Base-by-base conservation (phyloP, 257 asterid genomes). In the Eustoma russellianum region DNA sequence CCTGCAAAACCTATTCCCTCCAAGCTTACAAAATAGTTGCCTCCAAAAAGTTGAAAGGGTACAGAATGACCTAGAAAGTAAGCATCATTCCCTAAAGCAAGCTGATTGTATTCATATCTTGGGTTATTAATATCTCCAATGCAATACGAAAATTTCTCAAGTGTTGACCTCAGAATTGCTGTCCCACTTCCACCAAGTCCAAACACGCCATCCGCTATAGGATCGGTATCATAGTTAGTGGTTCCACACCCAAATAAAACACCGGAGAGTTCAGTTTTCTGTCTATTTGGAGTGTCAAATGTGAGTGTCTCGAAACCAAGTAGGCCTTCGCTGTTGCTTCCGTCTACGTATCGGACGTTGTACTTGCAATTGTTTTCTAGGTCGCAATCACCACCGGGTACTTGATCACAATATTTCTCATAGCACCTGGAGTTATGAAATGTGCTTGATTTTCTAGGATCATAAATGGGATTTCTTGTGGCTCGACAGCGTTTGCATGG, bases 361-460 rank as follows among this genome's bases (percentile, higher is more conserved):
- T 45, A 45, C 12, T 1, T n/a, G 17, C 48, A 45, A n/a, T 14
- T 3, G 48, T n/a, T 5, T 0, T 45, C 7, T 45, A 5, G 14
- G 17, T 45, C 48, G 12, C 48, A 45, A 6, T 14, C 17, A n/a
- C 49, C 15, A 6, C 15, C 49, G 3, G 17, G 13, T 0, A 45
- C 17, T 45, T 14, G 7, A 10, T 6, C 16, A 14, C 49, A 45
- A 8, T 45, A 13, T 5, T 1, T 1, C 7, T 14, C 17, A 0
- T 14, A 4, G 17, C 49, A 45, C 1, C 13, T 12, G 7, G 17
- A 13, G 7, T 13, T 6, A 14, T 30, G 15, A 40, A 24, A 64
- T 0, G 69, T 41, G 13, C 46, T 41, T 15, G 69, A 64, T 9
- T 35, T 47, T 0, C 14, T 12, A n/a, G 70, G 70, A 40, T 65